These are phyloP conservation scores for Schizonepeta tenuifolia DNA, from an alignment of 257 asterid species.

Conservation along the genomic window DNA sequence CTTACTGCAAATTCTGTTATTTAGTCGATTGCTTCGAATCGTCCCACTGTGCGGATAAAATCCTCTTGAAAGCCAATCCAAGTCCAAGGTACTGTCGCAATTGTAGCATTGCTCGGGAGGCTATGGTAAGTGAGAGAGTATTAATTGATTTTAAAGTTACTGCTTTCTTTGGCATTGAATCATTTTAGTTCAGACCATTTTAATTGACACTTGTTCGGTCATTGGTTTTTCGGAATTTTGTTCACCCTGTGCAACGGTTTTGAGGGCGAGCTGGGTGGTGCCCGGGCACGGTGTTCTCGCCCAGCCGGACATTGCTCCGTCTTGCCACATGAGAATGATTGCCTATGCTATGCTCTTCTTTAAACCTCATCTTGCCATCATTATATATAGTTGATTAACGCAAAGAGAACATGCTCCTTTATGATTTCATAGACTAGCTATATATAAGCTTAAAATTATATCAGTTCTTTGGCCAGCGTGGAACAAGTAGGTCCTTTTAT, in stretches of 20 bases:
- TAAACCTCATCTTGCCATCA: constrained; percentile 7
- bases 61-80: background rate
- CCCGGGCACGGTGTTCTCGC: background rate
- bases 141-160: background rate
- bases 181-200: background rate
- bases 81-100: background rate
- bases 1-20: constrained; percentile 11
- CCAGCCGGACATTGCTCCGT: background rate
- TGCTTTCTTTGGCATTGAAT: background rate
- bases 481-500: background rate
- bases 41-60: background rate
- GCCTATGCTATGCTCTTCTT: background rate
- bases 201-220: too few relatives aligned
- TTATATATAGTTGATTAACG: constrained; percentile 16
- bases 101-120: background rate
- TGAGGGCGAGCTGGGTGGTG: too few relatives aligned
- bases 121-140: constrained; percentile 8
- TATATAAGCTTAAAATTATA: background rate
- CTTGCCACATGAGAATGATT: background rate
- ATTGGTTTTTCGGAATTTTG: too few relatives aligned
- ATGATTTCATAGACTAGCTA: constrained; percentile 25
- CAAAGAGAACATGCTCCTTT: constrained; percentile 24
- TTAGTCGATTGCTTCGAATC: background rate
- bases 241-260: background rate
- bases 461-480: background rate